phyloP scores from a whole-genome alignment of 2,329 filamentous ascomycete species.

The Cytospora piceicola region DNA sequence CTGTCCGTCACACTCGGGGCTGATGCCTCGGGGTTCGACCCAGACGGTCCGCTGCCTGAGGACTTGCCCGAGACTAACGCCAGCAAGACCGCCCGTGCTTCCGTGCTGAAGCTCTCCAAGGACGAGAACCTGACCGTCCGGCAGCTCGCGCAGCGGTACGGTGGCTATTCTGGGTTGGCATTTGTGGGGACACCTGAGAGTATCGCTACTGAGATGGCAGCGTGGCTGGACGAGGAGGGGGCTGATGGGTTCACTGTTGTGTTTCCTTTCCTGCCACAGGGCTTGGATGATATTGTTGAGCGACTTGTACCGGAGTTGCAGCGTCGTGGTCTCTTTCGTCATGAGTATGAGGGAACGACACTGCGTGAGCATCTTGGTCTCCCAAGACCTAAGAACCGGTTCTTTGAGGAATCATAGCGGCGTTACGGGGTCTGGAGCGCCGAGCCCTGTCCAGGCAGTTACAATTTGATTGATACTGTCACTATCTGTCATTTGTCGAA shows the following conservation, averaged over 20 bases:
- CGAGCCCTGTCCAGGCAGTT: background rate
- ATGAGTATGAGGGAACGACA: slow-evolving; percentile 56
- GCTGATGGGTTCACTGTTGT: slow-evolving; percentile 56
- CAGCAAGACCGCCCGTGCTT: slow-evolving; percentile 53
- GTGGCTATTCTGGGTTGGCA: slow-evolving; percentile 53
- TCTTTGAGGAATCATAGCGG: slow-evolving; percentile 36
- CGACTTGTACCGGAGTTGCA: slow-evolving; percentile 55
- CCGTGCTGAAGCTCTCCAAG: slow-evolving; percentile 49
- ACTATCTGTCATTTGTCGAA: background rate
- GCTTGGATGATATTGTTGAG: slow-evolving; percentile 52
- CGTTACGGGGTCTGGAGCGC: background rate
- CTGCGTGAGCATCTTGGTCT: slow-evolving; percentile 59
- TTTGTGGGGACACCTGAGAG: slow-evolving; percentile 55
- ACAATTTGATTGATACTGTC: background rate
- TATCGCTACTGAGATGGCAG: slow-evolving; percentile 53
- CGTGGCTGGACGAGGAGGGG: slow-evolving; percentile 51
- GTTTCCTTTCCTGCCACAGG: slow-evolving; percentile 55
- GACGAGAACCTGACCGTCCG: slow-evolving; percentile 52
- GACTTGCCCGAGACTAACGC: slow-evolving; percentile 58
- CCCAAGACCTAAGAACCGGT: slow-evolving; percentile 47
- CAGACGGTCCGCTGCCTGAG: slow-evolving; percentile 51
- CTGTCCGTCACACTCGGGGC: slow-evolving; percentile 52
- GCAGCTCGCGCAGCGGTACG: slow-evolving; percentile 55
- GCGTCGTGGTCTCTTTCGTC: slow-evolving; percentile 53
- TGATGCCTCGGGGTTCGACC: slow-evolving; percentile 53